Base-by-base conservation (phyloP, 306 rosid species). In the Corylus americana region DNA sequence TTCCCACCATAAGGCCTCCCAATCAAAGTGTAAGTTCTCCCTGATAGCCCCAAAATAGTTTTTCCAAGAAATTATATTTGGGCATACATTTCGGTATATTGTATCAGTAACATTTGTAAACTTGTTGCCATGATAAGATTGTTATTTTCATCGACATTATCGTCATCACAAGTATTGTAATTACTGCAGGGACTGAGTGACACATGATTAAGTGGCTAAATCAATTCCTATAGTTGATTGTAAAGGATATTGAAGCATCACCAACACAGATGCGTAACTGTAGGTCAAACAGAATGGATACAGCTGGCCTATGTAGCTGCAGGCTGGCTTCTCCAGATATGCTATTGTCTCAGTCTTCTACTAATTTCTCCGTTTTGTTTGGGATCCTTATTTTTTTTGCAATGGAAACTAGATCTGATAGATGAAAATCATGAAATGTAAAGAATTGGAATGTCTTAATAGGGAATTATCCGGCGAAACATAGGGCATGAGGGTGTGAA, bases 11-110 rank as follows among this genome's bases (percentile, higher is more conserved):
- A 73, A 81, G 73, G 70, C 77, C 83, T 48, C 76, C 78, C 11
- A 81, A 82, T 58, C 63, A 50, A 75, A 81, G 76, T 45, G 97
- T 91, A 79, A 91, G 97, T 87, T 62, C 73, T 55, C 73, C 50
- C 12, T 48, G 54, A 57, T 39, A 10, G 37, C 79, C 49, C 2
- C 25, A 57, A 39, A 66, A 57, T 16, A 2, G 20, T 73, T 17
- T 71, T 11, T 11, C 62, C 13, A 48, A 27, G 75, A 63, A 49
- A 70, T 58, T 9, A 62, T 10, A 13, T 47, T 17, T 25, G 64
- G 20, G 8, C 5, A 69, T 25, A 59, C 70, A 74, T 66, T 70
- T 53, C 61, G 44, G 59, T 58, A 35, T 4, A 11, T 51, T 55
- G 67, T 77, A 37, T 61, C 69, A 67, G 49, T 74, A 27, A 63